These are phyloP conservation scores for Tylopilus balloui DNA, from an alignment of 768 basidiomycete species.

Conservation along the genomic window DNA sequence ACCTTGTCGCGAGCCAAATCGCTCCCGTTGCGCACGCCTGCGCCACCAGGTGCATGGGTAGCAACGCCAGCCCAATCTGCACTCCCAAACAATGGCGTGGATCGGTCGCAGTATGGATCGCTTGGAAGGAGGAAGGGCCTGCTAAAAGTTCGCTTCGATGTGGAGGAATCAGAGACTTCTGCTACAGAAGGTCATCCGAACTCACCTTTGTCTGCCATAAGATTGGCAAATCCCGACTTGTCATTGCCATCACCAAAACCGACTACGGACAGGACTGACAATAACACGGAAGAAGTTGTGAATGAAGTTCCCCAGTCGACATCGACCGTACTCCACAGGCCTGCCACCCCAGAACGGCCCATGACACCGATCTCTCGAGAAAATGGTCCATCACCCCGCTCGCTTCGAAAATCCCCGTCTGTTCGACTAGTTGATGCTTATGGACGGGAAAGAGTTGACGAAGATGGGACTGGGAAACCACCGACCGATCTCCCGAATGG, in stretches of 20 bases:
- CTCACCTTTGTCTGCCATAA: conserved; percentile 28
- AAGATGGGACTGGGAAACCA: conserved; percentile 6
- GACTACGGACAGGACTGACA: conserved; percentile 7
- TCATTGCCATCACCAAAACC: conserved; percentile 8
- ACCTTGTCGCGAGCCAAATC: conserved; percentile 48
- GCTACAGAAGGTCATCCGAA: conserved; percentile 24
- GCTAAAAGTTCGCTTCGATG: conserved; percentile 71
- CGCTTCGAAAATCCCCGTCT: conserved; percentile 44
- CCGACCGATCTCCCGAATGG: conserved; percentile 3
- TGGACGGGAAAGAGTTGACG: conserved; percentile 44
- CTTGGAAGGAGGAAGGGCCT: conserved; percentile 47
- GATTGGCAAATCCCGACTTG: conserved; percentile 21
- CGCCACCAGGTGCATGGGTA: conserved; percentile 66
- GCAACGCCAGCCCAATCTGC: conserved; percentile 45
- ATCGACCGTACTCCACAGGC: conserved; percentile 6
- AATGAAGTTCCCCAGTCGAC: conserved; percentile 2
- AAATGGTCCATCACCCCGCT: conserved; percentile 27
- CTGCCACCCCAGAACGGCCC: conserved; percentile 22
- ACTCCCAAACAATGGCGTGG: conserved; percentile 11
- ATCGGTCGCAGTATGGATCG: conserved; percentile 33
- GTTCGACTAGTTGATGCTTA: conserved; percentile 71
- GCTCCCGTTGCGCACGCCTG: conserved; percentile 54
- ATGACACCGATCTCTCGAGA: conserved; percentile 26
- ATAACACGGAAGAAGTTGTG: neutral
- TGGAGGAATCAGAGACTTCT: conserved; percentile 34